These are phyloP conservation scores for Taxillus chinensis DNA, from an alignment of 164 flowering plant species.

Conservation along the genomic window DNA sequence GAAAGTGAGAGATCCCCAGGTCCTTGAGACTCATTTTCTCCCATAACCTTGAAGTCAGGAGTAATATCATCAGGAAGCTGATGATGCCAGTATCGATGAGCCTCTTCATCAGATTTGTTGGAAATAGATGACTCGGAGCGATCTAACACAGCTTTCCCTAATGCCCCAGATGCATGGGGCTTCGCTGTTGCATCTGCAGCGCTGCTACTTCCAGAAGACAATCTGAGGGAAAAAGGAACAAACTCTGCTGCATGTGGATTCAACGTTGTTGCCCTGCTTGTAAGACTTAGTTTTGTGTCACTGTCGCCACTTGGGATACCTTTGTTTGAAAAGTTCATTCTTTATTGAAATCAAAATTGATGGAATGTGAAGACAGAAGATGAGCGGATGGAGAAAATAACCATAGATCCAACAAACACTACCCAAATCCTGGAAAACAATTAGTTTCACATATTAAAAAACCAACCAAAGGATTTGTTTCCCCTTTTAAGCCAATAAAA, in stretches of 20 bases:
- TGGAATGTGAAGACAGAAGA: slow-evolving; percentile 10
- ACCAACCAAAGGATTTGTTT: not conserved
- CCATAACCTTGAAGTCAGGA: slow-evolving; percentile 77
- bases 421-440: slow-evolving; percentile 66
- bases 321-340: slow-evolving; percentile 70
- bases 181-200: slow-evolving; percentile 25
- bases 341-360: slow-evolving; percentile 15
- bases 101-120: slow-evolving; percentile 84
- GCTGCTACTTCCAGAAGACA: slow-evolving; percentile 36
- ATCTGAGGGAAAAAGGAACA: slow-evolving; percentile 64
- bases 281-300: slow-evolving; percentile 29
- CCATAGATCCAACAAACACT: slow-evolving; percentile 12
- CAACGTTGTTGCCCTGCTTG: slow-evolving; percentile 39
- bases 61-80: slow-evolving; percentile 98
- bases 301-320: slow-evolving; percentile 29
- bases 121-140: slow-evolving; percentile 73
- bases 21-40: slow-evolving; percentile 56
- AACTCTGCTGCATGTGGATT: slow-evolving; percentile 98
- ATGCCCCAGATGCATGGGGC: slow-evolving; percentile 26
- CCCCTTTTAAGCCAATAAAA: too few relatives aligned
- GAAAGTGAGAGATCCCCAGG: slow-evolving; percentile 46
- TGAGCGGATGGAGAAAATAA: slow-evolving; percentile 1
- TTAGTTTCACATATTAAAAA: not conserved
- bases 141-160: slow-evolving; percentile 61
- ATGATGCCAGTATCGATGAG: slow-evolving; percentile 70